Evolutionary conservation across 352 stramenopile species (phyloP), one percentile per base, ranked within the genome.

Genomic region (Halophytophthora polymorphica): DNA sequence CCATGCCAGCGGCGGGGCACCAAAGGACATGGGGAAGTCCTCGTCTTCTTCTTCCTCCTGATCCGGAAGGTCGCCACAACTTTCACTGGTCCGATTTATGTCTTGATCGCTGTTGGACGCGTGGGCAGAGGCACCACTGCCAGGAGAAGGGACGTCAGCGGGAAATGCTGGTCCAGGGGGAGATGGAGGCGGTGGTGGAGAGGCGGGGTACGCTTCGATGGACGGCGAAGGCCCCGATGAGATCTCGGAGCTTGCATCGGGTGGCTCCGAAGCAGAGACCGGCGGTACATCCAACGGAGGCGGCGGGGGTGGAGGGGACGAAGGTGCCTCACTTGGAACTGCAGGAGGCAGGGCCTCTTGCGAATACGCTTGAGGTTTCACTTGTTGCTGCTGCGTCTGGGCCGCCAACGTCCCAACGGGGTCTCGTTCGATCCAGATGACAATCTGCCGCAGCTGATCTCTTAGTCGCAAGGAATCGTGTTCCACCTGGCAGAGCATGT

Each of bases 41-140:
- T 92, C 81, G 29, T 92, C 78, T 68, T 90, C 77, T 56, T 89
- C 78, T n/a, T 81, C 71, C 35, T 72, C 72, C 46, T 77, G 73
- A 51, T 82, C 66, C n/a, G 35, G 40, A 15, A 59, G 42, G 31
- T 53, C 41, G 29, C 29, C 21, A 46, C 18, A 21, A 21, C 51
- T 43, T 46, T 22, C 21, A 31, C 28, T 51, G 34, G 44, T 17
- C 23, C 17, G 45, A 42, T 56, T 61, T 47, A 50, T 22, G 21
- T 33, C n/a, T 44, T 50, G 33, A 10, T 60, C 37, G 42, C n/a
- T 22, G 6, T 37, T 45, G 22, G 47, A 42, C 50, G 41, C 8
- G 37, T 51, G 39, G 35, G 39, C 12, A 31, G 17, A 51, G 17
- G 3, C 11, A n/a, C 31, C 56, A 57, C 17, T 15, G 18, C 22